Conservation (phyloP, 1,284 basidiomycete species). For the Peniophora sp. region DNA sequence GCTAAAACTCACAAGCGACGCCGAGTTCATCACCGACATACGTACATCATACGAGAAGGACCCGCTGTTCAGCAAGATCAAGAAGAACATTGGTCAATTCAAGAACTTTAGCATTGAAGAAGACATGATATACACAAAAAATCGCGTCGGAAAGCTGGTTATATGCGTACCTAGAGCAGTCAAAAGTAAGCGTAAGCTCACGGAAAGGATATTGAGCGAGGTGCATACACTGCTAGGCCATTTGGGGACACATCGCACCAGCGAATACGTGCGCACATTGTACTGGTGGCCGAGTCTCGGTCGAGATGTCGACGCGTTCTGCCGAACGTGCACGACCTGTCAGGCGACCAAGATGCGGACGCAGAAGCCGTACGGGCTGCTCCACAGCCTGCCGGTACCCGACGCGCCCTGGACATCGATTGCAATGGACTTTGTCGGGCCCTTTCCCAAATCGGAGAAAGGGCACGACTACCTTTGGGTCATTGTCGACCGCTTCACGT, state of each 20-base stretch:
- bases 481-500: constrained; percentile 25
- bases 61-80: too few species aligned
- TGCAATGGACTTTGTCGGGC: constrained; percentile 2
- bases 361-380: neutral
- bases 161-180: too few species aligned
- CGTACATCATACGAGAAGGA: too few species aligned
- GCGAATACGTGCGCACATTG: neutral
- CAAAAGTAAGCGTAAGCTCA: neutral
- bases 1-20: too few species aligned
- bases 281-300: neutral
- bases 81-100: too few species aligned
- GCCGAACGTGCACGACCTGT: neutral
- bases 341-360: neutral
- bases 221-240: neutral
- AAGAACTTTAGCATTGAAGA: too few species aligned
- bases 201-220: neutral
- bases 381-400: constrained; percentile 2
- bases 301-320: neutral
- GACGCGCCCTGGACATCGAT: neutral
- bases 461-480: constrained; percentile 20
- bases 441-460: neutral
- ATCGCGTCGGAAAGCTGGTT: too few species aligned
- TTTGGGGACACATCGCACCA: neutral
- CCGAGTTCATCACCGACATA: too few species aligned
- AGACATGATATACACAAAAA: too few species aligned